phyloP scores from a whole-genome alignment of 2,329 filamentous ascomycete species.

The Rutstroemia sp. region DNA sequence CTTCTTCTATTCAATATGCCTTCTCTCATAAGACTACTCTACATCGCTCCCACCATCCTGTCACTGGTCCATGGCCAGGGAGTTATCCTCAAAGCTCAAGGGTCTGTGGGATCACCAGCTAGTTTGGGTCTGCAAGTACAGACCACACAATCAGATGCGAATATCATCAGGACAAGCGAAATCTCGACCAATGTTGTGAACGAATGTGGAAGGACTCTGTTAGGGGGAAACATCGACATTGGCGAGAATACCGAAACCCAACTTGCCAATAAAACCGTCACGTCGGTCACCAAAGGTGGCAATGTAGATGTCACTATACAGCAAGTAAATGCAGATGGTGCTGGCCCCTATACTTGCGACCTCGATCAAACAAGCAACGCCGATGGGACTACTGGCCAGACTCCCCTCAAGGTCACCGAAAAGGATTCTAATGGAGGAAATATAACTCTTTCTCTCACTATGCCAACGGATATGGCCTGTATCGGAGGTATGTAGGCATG shows the following conservation, averaged over 20 bases:
- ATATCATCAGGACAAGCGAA: constrained; percentile 53
- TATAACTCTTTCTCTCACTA: constrained; percentile 40
- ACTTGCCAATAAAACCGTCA: constrained; percentile 39
- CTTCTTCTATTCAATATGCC: background rate
- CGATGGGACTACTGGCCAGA: background rate
- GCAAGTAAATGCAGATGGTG: constrained; percentile 47
- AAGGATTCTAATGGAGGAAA: background rate
- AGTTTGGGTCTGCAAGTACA: constrained; percentile 51
- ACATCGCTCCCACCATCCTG: background rate
- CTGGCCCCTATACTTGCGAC: constrained; percentile 48
- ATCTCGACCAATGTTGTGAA: constrained; percentile 46
- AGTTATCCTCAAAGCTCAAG: constrained; percentile 7
- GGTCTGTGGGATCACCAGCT: background rate
- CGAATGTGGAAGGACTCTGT: constrained; percentile 55
- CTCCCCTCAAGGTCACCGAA: background rate
- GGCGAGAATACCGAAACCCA: constrained; percentile 47
- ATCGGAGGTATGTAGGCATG: constrained; percentile 37
- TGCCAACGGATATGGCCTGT: constrained; percentile 43
- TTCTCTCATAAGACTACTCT: background rate
- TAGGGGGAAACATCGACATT: constrained; percentile 55
- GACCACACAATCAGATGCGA: constrained; percentile 56
- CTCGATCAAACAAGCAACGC: constrained; percentile 38
- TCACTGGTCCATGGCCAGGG: constrained; percentile 2
- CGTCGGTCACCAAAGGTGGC: constrained; percentile 41
- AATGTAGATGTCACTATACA: constrained; percentile 43